Conservation (phyloP, 2,329 filamentous ascomycete species). For the Cladophialophora immunda region DNA sequence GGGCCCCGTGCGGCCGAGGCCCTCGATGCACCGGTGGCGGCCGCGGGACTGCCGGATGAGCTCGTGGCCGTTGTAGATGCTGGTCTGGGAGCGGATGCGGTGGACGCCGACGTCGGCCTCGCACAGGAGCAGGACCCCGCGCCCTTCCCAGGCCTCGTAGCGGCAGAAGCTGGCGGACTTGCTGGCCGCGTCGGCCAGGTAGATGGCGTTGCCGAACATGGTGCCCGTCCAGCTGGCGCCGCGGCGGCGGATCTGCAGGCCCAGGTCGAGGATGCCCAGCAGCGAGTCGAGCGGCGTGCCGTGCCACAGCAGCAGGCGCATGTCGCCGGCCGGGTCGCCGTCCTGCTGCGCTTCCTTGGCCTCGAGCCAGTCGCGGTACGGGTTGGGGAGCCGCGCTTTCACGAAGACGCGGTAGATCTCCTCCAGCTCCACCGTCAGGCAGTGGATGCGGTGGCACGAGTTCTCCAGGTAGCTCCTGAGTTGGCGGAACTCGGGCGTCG, state of each 20-base stretch:
- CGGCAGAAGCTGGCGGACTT: constrained; percentile 17
- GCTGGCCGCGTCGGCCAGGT: constrained; percentile 18
- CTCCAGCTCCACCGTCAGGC: constrained; percentile 10
- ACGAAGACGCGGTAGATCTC: constrained; percentile 18
- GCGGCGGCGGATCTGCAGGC: constrained; percentile 10
- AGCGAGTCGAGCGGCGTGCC: constrained; percentile 17
- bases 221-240: constrained; percentile 15
- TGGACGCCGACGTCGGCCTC: constrained; percentile 7
- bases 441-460: constrained; percentile 8
- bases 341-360: background rate
- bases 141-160: background rate
- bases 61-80: constrained; percentile 17
- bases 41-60: constrained; percentile 8
- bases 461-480: constrained; percentile 12
- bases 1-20: background rate
- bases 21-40: constrained; percentile 15
- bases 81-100: constrained; percentile 4
- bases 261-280: constrained; percentile 14
- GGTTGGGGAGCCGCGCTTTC: constrained; percentile 9
- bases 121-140: constrained; percentile 4
- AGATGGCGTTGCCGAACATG: constrained; percentile 21
- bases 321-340: background rate
- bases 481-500: constrained; percentile 12
- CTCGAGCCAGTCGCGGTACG: constrained; percentile 14
- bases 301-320: constrained; percentile 14